Evolutionary conservation across 1,284 basidiomycete species (phyloP).

Genomic region (Athelia sp.): DNA sequence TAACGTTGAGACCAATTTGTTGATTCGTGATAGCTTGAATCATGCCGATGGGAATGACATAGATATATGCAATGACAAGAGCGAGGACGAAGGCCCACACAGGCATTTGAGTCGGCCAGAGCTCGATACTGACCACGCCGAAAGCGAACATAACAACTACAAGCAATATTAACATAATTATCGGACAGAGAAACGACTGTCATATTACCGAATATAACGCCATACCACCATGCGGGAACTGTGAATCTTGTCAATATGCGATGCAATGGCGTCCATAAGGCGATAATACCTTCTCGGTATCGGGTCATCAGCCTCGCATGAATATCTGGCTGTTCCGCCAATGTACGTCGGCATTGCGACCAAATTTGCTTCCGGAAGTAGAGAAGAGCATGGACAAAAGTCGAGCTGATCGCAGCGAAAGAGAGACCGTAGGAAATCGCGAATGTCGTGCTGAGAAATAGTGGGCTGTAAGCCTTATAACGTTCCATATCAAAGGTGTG

Average conservation of each 20-base stretch:
- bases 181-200: conserved; percentile 1
- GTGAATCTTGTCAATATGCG: not conserved
- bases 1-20: conserved; percentile 29
- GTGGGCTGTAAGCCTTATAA: conserved; percentile 60
- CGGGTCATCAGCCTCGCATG: conserved; percentile 76
- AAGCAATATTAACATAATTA: conserved; percentile 16
- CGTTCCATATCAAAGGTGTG: conserved; percentile 42
- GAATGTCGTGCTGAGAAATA: conserved; percentile 49
- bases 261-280: conserved; percentile 18
- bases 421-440: conserved; percentile 16
- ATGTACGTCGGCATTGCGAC: conserved; percentile 49
- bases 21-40: conserved; percentile 44
- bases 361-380: conserved; percentile 75
- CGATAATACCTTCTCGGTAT: conserved; percentile 46
- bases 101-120: conserved; percentile 63
- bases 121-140: conserved; percentile 64
- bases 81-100: conserved; percentile 54
- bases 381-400: conserved; percentile 63
- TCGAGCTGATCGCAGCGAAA: conserved; percentile 60
- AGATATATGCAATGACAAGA: conserved; percentile 30
- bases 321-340: conserved; percentile 77
- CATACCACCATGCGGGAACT: conserved; percentile 76
- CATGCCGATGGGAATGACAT: conserved; percentile 52
- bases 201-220: conserved; percentile 28
- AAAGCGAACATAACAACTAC: conserved; percentile 50